phyloP scores from a whole-genome alignment of 2,329 filamentous ascomycete genomes.

The Exophiala sp. region DNA sequence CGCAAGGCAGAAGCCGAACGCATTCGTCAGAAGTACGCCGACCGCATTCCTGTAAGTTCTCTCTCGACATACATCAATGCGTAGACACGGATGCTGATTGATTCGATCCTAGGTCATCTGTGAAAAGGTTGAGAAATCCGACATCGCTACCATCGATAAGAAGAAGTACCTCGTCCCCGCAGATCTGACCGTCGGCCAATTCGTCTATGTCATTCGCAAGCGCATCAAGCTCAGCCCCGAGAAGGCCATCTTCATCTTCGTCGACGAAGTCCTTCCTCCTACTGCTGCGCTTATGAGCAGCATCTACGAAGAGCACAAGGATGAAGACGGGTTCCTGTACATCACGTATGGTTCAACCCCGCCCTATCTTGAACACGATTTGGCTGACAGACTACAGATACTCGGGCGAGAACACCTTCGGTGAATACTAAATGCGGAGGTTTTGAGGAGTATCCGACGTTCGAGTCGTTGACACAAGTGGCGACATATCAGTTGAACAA shows the following conservation, averaged over 20 bases:
- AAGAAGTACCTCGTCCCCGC: slow-evolving; percentile 99
- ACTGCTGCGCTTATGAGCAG: slow-evolving; percentile 98
- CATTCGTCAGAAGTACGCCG: slow-evolving; percentile 97
- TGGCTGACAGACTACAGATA: slow-evolving; percentile 54
- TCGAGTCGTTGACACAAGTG: background rate
- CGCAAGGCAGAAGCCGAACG: slow-evolving; percentile 99
- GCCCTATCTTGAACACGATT: background rate
- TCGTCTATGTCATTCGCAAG: slow-evolving; percentile 99
- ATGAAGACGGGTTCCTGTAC: slow-evolving; percentile 85
- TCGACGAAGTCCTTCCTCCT: slow-evolving; percentile 94
- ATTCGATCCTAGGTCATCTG: slow-evolving; percentile 74
- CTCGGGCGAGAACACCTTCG: slow-evolving; percentile 99
- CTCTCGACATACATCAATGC: slow-evolving; percentile 1
- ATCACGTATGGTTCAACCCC: slow-evolving; percentile 67
- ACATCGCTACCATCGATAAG: slow-evolving; percentile 99
- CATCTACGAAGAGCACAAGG: slow-evolving; percentile 99
- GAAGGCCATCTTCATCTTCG: slow-evolving; percentile 99
- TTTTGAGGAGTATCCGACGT: background rate
- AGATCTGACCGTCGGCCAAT: slow-evolving; percentile 97
- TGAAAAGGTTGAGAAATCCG: slow-evolving; percentile 98
- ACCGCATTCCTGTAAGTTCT: slow-evolving; percentile 87
- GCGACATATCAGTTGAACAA: slow-evolving; percentile 12
- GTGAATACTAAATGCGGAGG: slow-evolving; percentile 37
- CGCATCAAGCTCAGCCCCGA: slow-evolving; percentile 99
- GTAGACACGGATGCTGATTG: slow-evolving; percentile 17